Conservation (phyloP, 2,329 filamentous ascomycete species). For the Sporothrix mexicana region DNA sequence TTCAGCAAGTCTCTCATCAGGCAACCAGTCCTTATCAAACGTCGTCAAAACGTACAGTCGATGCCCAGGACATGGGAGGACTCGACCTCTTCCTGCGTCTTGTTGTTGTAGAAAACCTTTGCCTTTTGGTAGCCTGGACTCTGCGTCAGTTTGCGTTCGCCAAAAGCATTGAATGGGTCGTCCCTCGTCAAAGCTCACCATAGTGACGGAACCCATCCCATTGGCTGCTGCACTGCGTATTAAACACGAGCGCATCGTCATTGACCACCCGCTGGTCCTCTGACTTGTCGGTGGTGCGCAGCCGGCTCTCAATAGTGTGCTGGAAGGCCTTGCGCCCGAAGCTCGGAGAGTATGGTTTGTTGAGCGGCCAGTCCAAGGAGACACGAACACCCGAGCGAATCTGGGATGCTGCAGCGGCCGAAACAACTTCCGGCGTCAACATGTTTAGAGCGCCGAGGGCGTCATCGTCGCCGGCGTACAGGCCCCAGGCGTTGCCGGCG, state of each 20-base stretch:
- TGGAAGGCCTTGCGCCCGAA: constrained; percentile 35
- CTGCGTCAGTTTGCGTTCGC: background rate
- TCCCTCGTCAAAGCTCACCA: background rate
- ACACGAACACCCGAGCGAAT: constrained; percentile 59
- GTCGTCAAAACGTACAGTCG: constrained; percentile 39
- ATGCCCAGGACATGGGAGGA: constrained; percentile 49
- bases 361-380: constrained; percentile 45
- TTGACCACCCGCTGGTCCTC: constrained; percentile 39
- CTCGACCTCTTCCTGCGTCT: constrained; percentile 48
- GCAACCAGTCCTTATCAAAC: background rate
- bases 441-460: constrained; percentile 58
- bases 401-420: constrained; percentile 53
- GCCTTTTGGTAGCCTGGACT: constrained; percentile 48
- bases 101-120: constrained; percentile 51
- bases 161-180: background rate
- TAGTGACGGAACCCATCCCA: constrained; percentile 50
- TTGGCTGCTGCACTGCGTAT: constrained; percentile 41
- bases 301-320: constrained; percentile 21
- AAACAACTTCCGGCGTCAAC: constrained; percentile 58
- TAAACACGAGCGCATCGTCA: constrained; percentile 44
- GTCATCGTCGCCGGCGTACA: constrained; percentile 50
- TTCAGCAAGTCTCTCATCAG: background rate
- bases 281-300: constrained; percentile 4
- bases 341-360: constrained; percentile 28
- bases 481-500: constrained; percentile 49